Evolutionary conservation across 2,329 filamentous ascomycete species (phyloP), one percentile per base, ranked within the genome.

Genomic region (Pezicula radicicola): DNA sequence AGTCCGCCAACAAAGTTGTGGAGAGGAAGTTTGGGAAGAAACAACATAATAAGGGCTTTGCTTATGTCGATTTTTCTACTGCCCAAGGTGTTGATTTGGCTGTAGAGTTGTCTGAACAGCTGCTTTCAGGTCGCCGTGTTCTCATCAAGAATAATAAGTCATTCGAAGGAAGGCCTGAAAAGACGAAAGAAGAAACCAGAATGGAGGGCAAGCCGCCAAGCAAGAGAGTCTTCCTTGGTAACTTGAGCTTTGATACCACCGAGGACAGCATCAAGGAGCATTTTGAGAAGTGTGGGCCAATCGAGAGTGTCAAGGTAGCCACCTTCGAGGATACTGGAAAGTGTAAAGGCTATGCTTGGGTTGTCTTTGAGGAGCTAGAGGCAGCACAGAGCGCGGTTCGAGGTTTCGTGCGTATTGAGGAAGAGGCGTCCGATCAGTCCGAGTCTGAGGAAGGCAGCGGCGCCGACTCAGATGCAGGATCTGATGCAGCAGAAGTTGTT

Each of bases 251-350:
- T 71, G 84, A 89, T 65, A 83, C 85, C 4, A 91, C 86, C 6
- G 88, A 93, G 62, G 91, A 96, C 50, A 85, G 90, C 61, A 71
- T 99, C 46, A 77, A 84, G 59, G 79, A 85, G 57, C 90, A 96
- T 66, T 97, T 96, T 69, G 79, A 80, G 46, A 89, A 87, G 68
- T 97, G 93, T 67, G 94, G 94, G 47, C 78, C 86, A 56, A 83
- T 97, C 55, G 83, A 86, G 49, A 89, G 89, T 74, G 81, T 91
- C 58, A 93, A 96, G 72, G 77, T 97, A 60, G 94, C 94, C 3
- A 96, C 92, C 0, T 99, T 99, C 66, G 90, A 97, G 70, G 95
- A 99, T 69, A 87, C 87, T 18, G 94, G 94, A 41, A 99, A 97
- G 74, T 99, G 94, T 76, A 97, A 97, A 74, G 95, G 94, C 16